Evolutionary conservation across 495 filamentous ascomycete genomes (phyloP).

Genomic region (Penicillium antarcticum): DNA sequence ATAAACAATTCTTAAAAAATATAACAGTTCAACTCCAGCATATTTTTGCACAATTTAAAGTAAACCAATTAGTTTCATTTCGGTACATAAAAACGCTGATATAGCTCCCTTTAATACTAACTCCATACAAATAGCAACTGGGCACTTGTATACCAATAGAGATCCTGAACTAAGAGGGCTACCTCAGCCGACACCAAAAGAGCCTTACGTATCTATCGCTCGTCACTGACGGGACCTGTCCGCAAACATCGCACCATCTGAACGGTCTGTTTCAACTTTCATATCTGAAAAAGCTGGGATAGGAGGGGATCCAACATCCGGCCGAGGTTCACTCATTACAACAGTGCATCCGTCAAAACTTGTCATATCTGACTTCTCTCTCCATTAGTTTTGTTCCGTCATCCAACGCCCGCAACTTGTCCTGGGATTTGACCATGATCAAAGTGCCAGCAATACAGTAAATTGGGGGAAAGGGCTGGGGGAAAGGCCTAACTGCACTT

Average conservation of each 20-base stretch:
- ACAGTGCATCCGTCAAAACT: slow-evolving; percentile 3
- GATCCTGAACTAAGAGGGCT: slow-evolving; percentile 1
- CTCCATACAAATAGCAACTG: slow-evolving; percentile 2
- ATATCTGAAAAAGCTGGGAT: neutral
- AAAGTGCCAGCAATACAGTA: no score
- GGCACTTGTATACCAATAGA: slow-evolving; percentile 6
- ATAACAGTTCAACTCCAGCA: slow-evolving; percentile 2
- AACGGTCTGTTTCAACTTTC: neutral
- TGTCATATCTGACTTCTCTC: neutral
- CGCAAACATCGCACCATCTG: neutral
- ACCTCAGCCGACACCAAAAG: neutral
- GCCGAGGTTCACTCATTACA: slow-evolving; percentile 2
- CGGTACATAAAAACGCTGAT: neutral
- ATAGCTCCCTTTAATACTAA: neutral
- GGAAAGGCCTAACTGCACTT: no score
- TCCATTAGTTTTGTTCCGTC: neutral
- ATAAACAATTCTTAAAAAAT: slow-evolving; percentile 9
- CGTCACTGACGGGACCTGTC: slow-evolving; percentile 6
- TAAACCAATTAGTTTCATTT: slow-evolving; percentile 1
- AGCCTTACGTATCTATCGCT: neutral
- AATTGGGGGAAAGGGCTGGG: no score
- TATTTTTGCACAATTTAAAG: neutral
- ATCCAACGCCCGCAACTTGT: no score
- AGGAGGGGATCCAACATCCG: slow-evolving; percentile 10
- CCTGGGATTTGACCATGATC: no score